Evolutionary conservation across 2,329 filamentous ascomycete genomes (phyloP).

Genomic region (Catunica adiposa): DNA sequence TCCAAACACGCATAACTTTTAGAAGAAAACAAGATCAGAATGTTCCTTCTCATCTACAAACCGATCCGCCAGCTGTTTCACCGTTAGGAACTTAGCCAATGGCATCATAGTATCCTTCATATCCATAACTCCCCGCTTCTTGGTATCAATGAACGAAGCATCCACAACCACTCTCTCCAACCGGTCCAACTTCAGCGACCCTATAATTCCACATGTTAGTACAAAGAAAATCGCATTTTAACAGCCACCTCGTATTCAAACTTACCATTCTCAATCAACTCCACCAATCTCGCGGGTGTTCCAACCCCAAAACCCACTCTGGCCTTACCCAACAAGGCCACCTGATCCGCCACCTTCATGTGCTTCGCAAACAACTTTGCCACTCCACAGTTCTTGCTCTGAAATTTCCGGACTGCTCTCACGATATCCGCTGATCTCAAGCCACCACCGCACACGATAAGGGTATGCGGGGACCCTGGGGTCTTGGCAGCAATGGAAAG

Average conservation of each 20-base stretch:
- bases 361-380: conserved; percentile 96
- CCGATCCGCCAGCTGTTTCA: conserved; percentile 52
- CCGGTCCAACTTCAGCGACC: conserved; percentile 51
- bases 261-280: conserved; percentile 66
- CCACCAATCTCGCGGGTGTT: conserved; percentile 67
- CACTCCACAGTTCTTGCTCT: conserved; percentile 59
- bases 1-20: conserved; percentile 14
- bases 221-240: no score
- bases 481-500: conserved; percentile 50
- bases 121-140: conserved; percentile 84
- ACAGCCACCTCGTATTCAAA: no score
- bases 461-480: conserved; percentile 64
- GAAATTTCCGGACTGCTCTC: conserved; percentile 60
- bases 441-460: conserved; percentile 74
- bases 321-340: conserved; percentile 51
- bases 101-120: conserved; percentile 87
- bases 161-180: conserved; percentile 74
- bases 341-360: conserved; percentile 82
- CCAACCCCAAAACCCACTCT: conserved; percentile 79
- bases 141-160: conserved; percentile 82
- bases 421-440: conserved; percentile 74
- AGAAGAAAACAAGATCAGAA: conserved; percentile 51
- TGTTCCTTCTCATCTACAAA: conserved; percentile 44
- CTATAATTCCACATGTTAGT: conserved; percentile 20
- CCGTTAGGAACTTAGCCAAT: conserved; percentile 56